Conservation (phyloP, 495 filamentous ascomycete genomes). For the Neurospora sp. region DNA sequence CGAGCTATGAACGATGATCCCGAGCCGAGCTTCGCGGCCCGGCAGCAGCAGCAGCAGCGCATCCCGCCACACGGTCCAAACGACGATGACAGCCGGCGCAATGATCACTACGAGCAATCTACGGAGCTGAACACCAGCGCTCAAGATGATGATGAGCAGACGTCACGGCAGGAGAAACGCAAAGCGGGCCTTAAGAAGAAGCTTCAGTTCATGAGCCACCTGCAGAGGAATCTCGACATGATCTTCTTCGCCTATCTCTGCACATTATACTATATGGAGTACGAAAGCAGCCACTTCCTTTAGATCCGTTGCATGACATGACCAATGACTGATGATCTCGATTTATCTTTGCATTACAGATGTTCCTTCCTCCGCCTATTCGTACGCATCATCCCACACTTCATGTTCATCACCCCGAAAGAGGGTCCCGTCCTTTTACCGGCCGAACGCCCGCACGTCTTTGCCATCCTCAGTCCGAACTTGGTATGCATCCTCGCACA, state of each 20-base stretch:
- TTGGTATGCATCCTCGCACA: conserved; percentile 66
- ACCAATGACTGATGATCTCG: background rate
- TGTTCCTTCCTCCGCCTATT: conserved; percentile 67
- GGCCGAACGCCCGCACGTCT: conserved; percentile 57
- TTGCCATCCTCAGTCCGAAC: conserved; percentile 60
- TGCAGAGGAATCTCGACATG: conserved; percentile 67
- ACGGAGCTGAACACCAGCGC: conserved; percentile 6
- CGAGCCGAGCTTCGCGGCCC: conserved; percentile 44
- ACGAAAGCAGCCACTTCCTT: conserved; percentile 17
- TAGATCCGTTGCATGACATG: background rate
- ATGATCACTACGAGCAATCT: conserved; percentile 10
- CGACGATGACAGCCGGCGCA: conserved; percentile 16
- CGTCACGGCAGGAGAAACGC: conserved; percentile 11
- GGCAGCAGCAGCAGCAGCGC: conserved; percentile 26
- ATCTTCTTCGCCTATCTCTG: conserved; percentile 74
- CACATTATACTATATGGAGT: conserved; percentile 88
- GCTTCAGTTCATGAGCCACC: conserved; percentile 54
- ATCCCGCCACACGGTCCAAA: conserved; percentile 6
- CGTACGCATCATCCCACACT: conserved; percentile 59
- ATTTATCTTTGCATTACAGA: conserved; percentile 32
- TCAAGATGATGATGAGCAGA: background rate
- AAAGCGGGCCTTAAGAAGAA: conserved; percentile 43
- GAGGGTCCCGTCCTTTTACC: conserved; percentile 46
- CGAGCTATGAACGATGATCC: conserved; percentile 60
- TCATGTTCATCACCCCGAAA: conserved; percentile 72